Evolutionary conservation across 2,329 filamentous ascomycete species (phyloP), one percentile per base, ranked within the genome.

Genomic region (Geosmithia flava): DNA sequence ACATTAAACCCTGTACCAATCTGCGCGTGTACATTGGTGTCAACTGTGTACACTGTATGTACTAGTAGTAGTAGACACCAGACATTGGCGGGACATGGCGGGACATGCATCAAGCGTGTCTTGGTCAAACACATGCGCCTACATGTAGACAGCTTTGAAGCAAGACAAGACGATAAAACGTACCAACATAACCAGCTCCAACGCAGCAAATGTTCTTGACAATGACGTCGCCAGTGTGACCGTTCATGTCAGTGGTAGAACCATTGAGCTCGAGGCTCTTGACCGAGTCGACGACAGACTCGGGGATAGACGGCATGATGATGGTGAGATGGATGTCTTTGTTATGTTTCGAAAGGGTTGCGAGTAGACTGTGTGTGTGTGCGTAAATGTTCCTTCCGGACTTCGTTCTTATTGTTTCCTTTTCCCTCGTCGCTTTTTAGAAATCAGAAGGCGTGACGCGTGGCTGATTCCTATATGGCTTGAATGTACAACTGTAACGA

Each of bases 161-260:
- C n/a, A n/a, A n/a, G n/a, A n/a, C n/a, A n/a, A n/a, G n/a, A n/a
- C 19, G 20, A 23, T 5, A 7, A 16, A 8, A 70, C 80, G 57
- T 71, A 86, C 81, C 83, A 53, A 87, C 81, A 61, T 87, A 87
- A 55, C 84, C 84, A 54, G 84, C 84, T 46, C 84, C 84, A 52
- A 87, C 79, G 59, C 81, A 87, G 64, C 83, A 87, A 47, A 87
- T 80, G 58, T 77, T 81, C 56, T 67, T 68, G 40, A 83, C 62
- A 46, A 59, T 55, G 54, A 65, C 59, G 45, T 56, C 58, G 27
- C 51, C 50, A 39, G 55, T 48, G 30, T 49, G 50, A 54, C 59
- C 62, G 54, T 65, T 64, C 53, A 56, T 49, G 44, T 59, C 45
- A 44, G 54, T 53, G 45, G 54, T 48, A 16, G 57, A 57, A 51